phyloP scores from a whole-genome alignment of 805 yeast genomes.

The Saccharomycopsis microspora region DNA sequence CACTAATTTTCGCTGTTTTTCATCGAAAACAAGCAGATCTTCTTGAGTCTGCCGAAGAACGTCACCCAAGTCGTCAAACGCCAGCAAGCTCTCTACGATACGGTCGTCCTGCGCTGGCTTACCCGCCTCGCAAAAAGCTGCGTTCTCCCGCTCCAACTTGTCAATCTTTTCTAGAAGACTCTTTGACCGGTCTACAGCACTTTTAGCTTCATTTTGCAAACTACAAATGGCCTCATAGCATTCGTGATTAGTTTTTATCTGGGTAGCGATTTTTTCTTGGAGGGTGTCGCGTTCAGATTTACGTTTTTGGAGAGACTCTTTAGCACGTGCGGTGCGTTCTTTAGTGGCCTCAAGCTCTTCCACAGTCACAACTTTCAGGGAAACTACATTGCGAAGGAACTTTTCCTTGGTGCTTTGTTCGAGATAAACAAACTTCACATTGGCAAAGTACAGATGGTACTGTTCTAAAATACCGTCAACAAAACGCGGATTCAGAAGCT shows the following conservation, averaged over 20 bases:
- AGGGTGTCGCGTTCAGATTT: slow-evolving; percentile 10
- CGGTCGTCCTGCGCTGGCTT: slow-evolving; percentile 4
- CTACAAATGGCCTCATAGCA: not conserved
- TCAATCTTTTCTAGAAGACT: slow-evolving; percentile 9
- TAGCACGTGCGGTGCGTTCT: not conserved
- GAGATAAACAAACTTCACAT: slow-evolving; percentile 15
- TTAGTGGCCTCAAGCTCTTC: slow-evolving; percentile 9
- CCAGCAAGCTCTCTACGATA: slow-evolving; percentile 5
- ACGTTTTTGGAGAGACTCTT: slow-evolving; percentile 8
- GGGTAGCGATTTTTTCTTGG: slow-evolving; percentile 1
- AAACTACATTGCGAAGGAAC: slow-evolving; percentile 11
- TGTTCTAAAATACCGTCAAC: slow-evolving; percentile 9
- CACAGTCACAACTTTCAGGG: slow-evolving; percentile 11
- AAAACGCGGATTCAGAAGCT: slow-evolving; percentile 7
- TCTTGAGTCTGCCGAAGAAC: slow-evolving; percentile 7
- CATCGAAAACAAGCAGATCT: slow-evolving; percentile 8
- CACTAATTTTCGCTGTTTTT: not conserved
- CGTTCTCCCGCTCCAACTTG: slow-evolving; percentile 10
- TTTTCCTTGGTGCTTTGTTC: slow-evolving; percentile 16
- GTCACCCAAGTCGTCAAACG: slow-evolving; percentile 6
- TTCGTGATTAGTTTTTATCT: not conserved
- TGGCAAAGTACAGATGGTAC: slow-evolving; percentile 13
- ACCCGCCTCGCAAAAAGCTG: not conserved
- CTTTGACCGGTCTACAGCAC: slow-evolving; percentile 1
- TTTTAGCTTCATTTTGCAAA: slow-evolving; percentile 1